Percentiles rank a stretch among this genome's conserved stretches.
Conservation (phyloP, 169 alveolate genomes). For the Neospora caninum region DNA sequence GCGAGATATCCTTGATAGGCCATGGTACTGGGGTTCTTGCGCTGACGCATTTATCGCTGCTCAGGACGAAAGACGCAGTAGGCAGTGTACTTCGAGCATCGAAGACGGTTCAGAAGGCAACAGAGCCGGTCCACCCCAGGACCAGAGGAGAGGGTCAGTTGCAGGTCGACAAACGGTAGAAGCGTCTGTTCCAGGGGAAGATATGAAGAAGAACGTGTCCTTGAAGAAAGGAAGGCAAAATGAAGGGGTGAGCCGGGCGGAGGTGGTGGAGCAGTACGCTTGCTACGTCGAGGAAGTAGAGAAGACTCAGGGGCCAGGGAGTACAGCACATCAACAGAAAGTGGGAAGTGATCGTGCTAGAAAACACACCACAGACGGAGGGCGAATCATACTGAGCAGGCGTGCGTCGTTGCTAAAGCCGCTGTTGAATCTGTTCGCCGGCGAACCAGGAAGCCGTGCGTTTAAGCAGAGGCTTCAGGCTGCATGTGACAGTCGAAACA, state of each 20-base stretch:
- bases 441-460: slow-evolving; percentile 21
- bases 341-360: neutral
- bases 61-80: neutral
- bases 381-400: neutral
- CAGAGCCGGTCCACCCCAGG: neutral
- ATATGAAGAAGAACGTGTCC: too few relatives aligned
- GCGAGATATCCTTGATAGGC: slow-evolving; percentile 19
- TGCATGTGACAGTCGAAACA: neutral
- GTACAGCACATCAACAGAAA: neutral
- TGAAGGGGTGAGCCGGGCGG: neutral
- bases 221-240: neutral
- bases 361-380: neutral
- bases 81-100: too few relatives aligned
- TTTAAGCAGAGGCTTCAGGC: neutral
- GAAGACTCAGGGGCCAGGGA: neutral
- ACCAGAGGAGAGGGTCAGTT: neutral
- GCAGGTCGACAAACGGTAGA: neutral
- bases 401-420: neutral
- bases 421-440: slow-evolving; percentile 29
- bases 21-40: slow-evolving; percentile 10
- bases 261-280: neutral
- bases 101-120: neutral
- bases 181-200: too few relatives aligned
- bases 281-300: neutral
- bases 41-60: slow-evolving; percentile 17